Base-by-base conservation (phyloP, 1,284 basidiomycete genomes). In the Athelia psychrophila region DNA sequence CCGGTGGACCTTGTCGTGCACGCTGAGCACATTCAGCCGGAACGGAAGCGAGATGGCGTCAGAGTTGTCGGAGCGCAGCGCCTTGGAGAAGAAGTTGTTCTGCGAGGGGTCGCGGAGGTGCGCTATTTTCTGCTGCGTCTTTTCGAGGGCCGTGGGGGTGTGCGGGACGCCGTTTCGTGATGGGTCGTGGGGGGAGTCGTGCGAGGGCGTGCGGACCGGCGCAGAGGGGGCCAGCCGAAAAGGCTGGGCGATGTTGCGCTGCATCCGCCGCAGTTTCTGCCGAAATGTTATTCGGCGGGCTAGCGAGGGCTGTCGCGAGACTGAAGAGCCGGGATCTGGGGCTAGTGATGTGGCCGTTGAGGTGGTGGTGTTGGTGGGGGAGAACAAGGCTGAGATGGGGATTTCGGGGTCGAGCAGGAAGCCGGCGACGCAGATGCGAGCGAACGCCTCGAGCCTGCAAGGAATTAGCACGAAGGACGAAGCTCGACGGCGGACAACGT, bases 361-460 rank as follows among this genome's bases (percentile, higher is more conserved):
- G 9, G 62, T 62, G 42, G 70, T 64, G 49, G 68, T 63, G 23
- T 69, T 56, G 51, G 73, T 69, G 9, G 71, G 58, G 40, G 65
- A 63, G 62, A 86, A 83, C 9, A 86, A 64, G 20, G 78, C 69
- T 22, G 72, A 79, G 4, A 81, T 66, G 30, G 81, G 81, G 9
- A 88, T 74, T 56, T 93, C 88, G 9, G 95, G 94, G 65, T 98
- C 95, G 53, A 98, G 79, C 23, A 98, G 67, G 57, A 99, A 82
- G 16, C 96, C 96, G 12, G 92, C 94, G 23, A 96, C 91, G 61
- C 93, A 83, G 65, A 97, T 95, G 20, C 95, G 86, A 38, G 92
- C 92, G 55, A 91, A 76, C 50, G 91, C 84, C 73, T 99, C 96
- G 36, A 97, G 54, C 3, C 92, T 93, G 56, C 10, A 27, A 27